Evolutionary conservation across 768 basidiomycete genomes (phyloP).

Genomic region (Mycena latifolia): DNA sequence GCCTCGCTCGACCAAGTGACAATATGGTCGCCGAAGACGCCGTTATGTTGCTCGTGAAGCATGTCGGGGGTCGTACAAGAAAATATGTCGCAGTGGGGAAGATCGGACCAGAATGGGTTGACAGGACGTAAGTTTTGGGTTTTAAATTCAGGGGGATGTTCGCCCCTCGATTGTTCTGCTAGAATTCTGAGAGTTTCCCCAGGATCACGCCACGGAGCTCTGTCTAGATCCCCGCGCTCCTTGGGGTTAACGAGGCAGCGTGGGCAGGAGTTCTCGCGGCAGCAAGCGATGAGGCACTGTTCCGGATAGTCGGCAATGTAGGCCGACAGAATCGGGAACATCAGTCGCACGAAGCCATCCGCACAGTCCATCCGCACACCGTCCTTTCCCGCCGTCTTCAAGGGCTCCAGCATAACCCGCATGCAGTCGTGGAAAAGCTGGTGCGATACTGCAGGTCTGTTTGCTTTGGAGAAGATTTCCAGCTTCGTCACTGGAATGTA

Average conservation of each 20-base stretch:
- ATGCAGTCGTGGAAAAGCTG: constrained; percentile 51
- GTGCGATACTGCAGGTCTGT: constrained; percentile 36
- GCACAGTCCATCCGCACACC: constrained; percentile 35
- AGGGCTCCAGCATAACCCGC: constrained; percentile 39
- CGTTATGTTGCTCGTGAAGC: constrained; percentile 64
- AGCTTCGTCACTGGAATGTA: constrained; percentile 51
- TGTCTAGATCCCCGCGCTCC: not conserved
- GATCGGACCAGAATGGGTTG: constrained; percentile 53
- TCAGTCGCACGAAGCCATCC: constrained; percentile 27
- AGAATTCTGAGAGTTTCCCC: not conserved
- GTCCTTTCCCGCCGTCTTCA: constrained; percentile 27
- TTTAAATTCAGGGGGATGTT: constrained; percentile 33
- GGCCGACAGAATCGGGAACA: constrained; percentile 33
- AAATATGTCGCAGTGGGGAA: constrained; percentile 38
- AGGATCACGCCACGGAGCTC: not conserved
- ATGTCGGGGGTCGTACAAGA: constrained; percentile 6
- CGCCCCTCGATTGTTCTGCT: constrained; percentile 31
- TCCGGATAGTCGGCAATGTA: constrained; percentile 33
- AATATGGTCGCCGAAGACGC: constrained; percentile 58
- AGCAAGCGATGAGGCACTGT: constrained; percentile 21
- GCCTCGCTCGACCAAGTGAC: constrained; percentile 45
- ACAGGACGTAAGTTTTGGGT: constrained; percentile 31
- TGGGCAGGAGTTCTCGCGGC: constrained; percentile 31
- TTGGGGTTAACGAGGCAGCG: constrained; percentile 13
- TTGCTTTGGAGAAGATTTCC: constrained; percentile 35